phyloP scores from a whole-genome alignment of 2,329 filamentous ascomycete species.

The Scedosporium dehoogii region DNA sequence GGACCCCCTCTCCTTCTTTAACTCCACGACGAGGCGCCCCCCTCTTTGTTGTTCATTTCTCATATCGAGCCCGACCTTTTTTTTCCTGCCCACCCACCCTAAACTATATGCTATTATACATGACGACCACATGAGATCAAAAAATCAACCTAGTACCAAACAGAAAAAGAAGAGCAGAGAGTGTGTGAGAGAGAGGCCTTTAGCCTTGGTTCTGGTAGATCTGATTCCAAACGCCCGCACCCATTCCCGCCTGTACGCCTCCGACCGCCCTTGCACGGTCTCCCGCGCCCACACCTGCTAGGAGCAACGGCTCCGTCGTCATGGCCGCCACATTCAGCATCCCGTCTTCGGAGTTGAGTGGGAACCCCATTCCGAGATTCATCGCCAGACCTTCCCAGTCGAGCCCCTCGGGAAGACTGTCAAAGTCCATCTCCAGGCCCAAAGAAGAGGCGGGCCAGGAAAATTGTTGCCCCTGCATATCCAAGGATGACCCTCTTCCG shows the following conservation, averaged over 20 bases:
- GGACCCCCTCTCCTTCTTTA: background rate
- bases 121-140: background rate
- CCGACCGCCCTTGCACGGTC: background rate
- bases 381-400: constrained; percentile 12
- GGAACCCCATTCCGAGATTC: constrained; percentile 10
- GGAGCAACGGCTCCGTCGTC: constrained; percentile 6
- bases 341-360: constrained; percentile 6
- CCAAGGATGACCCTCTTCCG: background rate
- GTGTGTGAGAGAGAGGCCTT: background rate
- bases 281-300: background rate
- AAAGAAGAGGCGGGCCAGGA: background rate
- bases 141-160: background rate
- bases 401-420: constrained; percentile 4
- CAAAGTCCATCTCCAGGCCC: constrained; percentile 1
- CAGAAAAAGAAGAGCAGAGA: background rate
- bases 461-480: background rate
- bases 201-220: background rate
- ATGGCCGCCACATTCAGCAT: background rate
- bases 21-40: too few species aligned
- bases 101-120: background rate
- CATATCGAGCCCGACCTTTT: background rate
- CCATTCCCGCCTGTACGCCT: background rate
- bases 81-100: background rate
- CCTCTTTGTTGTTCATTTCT: background rate
- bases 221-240: background rate